A percentile compares a stretch with the other conserved stretches of the same genome.
phyloP scores from a whole-genome alignment of 208 protist genomes.

The Leishmania amazonensis region DNA sequence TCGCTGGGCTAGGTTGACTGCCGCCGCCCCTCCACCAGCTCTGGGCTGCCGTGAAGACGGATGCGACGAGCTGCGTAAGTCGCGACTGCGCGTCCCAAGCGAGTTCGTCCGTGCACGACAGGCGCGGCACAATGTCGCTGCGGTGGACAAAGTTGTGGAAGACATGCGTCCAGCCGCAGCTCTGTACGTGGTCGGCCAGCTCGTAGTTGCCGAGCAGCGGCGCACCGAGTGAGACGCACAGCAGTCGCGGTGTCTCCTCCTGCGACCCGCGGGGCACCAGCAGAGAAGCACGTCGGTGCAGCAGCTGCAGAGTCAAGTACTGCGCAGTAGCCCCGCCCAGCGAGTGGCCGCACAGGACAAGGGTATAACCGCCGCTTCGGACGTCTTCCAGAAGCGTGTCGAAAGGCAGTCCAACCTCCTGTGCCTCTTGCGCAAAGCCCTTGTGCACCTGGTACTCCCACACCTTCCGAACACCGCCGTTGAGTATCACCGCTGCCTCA shows the following conservation, averaged over 20 bases:
- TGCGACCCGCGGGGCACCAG: slow-evolving; percentile 24
- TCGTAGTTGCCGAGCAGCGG: slow-evolving; percentile 76
- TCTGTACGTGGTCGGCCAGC: slow-evolving; percentile 53
- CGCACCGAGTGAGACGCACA: slow-evolving; percentile 71
- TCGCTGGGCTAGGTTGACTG: not conserved
- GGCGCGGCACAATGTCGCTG: slow-evolving; percentile 71
- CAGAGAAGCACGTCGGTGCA: slow-evolving; percentile 34
- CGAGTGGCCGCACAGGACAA: slow-evolving; percentile 83
- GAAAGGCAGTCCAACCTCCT: slow-evolving; percentile 49
- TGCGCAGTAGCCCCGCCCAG: slow-evolving; percentile 74
- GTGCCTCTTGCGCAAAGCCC: slow-evolving; percentile 69
- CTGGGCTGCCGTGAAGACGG: slow-evolving; percentile 11
- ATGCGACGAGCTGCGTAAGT: slow-evolving; percentile 13
- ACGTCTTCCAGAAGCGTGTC: slow-evolving; percentile 55
- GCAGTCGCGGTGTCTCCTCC: slow-evolving; percentile 33
- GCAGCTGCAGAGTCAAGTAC: slow-evolving; percentile 57
- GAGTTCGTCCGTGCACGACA: slow-evolving; percentile 63
- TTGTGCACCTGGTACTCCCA: slow-evolving; percentile 67
- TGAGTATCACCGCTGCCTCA: slow-evolving; percentile 13
- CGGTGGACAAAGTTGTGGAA: slow-evolving; percentile 83
- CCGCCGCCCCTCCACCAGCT: slow-evolving; percentile 21
- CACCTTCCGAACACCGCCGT: slow-evolving; percentile 47
- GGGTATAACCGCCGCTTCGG: slow-evolving; percentile 49
- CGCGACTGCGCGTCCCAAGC: slow-evolving; percentile 40
- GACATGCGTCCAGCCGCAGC: slow-evolving; percentile 47